Base-by-base conservation (phyloP, 2,329 filamentous ascomycete genomes). In the Fusarium piperis region DNA sequence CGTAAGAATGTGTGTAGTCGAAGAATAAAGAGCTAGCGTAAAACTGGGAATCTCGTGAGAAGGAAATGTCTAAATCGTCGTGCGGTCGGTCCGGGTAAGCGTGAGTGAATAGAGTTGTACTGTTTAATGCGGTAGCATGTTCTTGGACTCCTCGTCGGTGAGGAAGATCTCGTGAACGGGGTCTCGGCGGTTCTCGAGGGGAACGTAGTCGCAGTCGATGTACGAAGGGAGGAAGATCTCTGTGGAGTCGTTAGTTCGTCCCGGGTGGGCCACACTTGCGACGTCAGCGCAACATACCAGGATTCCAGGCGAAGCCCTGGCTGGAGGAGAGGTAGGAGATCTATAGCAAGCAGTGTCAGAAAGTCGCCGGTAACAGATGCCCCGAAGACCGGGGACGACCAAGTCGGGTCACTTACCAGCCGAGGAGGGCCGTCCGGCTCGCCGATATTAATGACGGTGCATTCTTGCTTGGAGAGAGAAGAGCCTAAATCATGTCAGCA, bases 241-340 rank as follows among this genome's bases (percentile, higher is more conserved):
- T 92, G 71, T 26, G 12, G 61, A 18, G 9, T 3, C n/a, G 30
- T 64, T 32, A 62, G 67, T 71, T 33, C 73, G 62, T n/a, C 48
- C 20, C 9, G 8, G 12, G 26, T 23, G 32, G 15, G 38, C 52
- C 15, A 20, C 18, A 39, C 38, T 41, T n/a, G 58, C 41, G 41
- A 53, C 52, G 44, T 26, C 30, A 41, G 38, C 8, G 18, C 20
- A 26, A 74, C 81, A 59, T 83, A 92, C 90, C 91, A 80, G 93
- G 92, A 80, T 95, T 95, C 93, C 93, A 95, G 68, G 91, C 90
- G 78, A 94, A 95, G 64, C 93, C 93, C 81, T 95, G 93, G 77
- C 90, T 92, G 7, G 91, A 92, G 68, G 93, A 91, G 57, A 95
- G 89, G 79, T 94, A 95, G 23, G 92, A 93, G 71, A 95, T 94